Conservation (phyloP, 2,329 filamentous ascomycete genomes). For the Trichoderma sp. region DNA sequence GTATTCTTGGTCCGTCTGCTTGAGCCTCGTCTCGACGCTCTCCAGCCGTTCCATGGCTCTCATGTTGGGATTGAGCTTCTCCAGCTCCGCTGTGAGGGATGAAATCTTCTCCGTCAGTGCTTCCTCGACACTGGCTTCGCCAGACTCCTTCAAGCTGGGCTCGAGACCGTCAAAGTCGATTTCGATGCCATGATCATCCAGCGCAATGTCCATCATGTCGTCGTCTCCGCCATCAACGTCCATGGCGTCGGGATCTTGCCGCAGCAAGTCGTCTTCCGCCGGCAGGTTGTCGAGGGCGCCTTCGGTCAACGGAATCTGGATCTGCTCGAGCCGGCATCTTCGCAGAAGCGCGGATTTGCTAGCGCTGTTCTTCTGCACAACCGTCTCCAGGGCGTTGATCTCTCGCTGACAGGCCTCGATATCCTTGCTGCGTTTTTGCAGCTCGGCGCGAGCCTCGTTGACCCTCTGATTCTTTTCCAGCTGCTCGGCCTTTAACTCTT, state of each 20-base stretch:
- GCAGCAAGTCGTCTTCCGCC: conserved; percentile 78
- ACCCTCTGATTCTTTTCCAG: conserved; percentile 73
- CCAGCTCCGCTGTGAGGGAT: conserved; percentile 74
- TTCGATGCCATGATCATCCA: conserved; percentile 89
- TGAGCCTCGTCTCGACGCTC: conserved; percentile 78
- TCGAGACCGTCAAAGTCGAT: conserved; percentile 82
- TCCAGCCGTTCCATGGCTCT: conserved; percentile 90
- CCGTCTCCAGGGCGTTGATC: conserved; percentile 77
- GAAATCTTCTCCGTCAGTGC: conserved; percentile 76
- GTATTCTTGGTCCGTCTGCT: conserved; percentile 84
- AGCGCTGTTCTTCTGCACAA: conserved; percentile 82
- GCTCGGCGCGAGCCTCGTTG: conserved; percentile 73
- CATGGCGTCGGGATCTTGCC: conserved; percentile 84
- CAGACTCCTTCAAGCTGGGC: conserved; percentile 78
- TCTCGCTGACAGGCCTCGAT: conserved; percentile 74
- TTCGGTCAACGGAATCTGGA: conserved; percentile 75
- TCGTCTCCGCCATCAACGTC: conserved; percentile 76
- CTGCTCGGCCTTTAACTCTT: conserved; percentile 68
- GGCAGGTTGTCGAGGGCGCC: conserved; percentile 84
- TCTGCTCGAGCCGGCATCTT: conserved; percentile 90
- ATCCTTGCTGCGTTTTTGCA: conserved; percentile 81
- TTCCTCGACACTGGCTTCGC: conserved; percentile 71
- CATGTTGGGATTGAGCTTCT: conserved; percentile 96
- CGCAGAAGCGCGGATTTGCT: conserved; percentile 82
- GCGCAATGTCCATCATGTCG: conserved; percentile 62